phyloP scores from a whole-genome alignment of 192 early-diverging fungal species.

The Dissophora globulifera region DNA sequence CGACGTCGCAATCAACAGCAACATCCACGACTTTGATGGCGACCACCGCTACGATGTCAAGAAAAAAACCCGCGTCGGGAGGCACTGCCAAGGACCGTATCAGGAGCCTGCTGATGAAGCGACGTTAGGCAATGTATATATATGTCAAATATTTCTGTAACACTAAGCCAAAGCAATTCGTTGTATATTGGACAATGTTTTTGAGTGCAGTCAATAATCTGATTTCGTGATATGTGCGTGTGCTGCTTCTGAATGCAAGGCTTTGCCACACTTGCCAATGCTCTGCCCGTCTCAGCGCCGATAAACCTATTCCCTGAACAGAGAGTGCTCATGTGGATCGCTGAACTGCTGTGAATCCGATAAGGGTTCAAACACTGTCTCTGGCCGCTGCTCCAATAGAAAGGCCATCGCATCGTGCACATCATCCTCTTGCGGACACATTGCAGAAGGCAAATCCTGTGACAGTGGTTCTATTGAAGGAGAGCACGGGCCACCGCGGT shows the following conservation, averaged over 20 bases:
- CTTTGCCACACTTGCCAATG: too few relatives aligned
- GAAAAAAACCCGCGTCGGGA: conserved; percentile 18
- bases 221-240: too few relatives aligned
- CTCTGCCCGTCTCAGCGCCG: too few relatives aligned
- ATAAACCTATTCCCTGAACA: too few relatives aligned
- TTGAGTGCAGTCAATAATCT: too few relatives aligned
- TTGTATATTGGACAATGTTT: too few relatives aligned
- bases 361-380: not conserved
- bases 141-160: too few relatives aligned
- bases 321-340: not conserved
- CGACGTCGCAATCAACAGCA: not conserved
- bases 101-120: conserved; percentile 33
- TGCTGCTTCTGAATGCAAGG: too few relatives aligned
- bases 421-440: not conserved
- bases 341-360: not conserved
- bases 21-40: too few relatives aligned
- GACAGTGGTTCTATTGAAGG: not conserved
- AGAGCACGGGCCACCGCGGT: too few relatives aligned
- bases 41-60: too few relatives aligned
- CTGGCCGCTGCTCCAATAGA: not conserved
- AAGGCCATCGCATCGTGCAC: not conserved
- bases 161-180: too few relatives aligned
- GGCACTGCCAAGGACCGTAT: conserved; percentile 44
- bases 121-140: conserved; percentile 18
- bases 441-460: not conserved